Evolutionary conservation across 257 asterid species (phyloP), one percentile per base, ranked within the genome.

Genomic region (Sherardia arvensis): DNA sequence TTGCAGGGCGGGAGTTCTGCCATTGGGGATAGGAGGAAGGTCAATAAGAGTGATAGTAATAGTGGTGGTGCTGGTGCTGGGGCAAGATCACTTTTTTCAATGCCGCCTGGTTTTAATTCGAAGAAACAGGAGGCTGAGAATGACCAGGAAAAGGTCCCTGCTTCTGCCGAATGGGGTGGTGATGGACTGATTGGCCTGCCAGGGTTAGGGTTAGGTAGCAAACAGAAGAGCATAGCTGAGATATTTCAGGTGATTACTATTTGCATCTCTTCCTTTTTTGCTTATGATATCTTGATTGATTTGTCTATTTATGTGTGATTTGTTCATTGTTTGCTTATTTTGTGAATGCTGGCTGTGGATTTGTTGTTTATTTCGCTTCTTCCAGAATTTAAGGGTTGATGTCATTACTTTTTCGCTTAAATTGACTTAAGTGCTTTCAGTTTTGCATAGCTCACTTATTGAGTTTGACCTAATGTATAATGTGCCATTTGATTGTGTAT

Each of bases 101-200:
- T 81, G 82, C 89, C 88, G 4, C 95, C 87, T 0, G 87, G 91
- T 34, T 91, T 91, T 67, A 81, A 82, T 75, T 69, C 89, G 4
- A 85, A 73, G 64, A 85, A 80, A 69, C 83, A 73, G 54, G 95
- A 83, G 70, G 54, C 32, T 40, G 90, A 76, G 82, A 75, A 74
- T 25, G 87, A 77, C 55, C 60, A 57, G 12, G 90, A 87, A 28
- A 74, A 75, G 49, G 73, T 80, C 68, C 94, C 77, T 78, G 88
- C 74, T 55, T 65, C 85, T 9, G 85, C 74, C 61, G 98, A 88
- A 59, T 91, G 96, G 98, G 94, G 85, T 53, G 87, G 86, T 15
- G 94, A 88, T 80, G 98, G 98, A 21, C 95, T 91, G 65, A 91
- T 88, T 74, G 98, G 96, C 27, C 80, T 90, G 81, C 95, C 95